These are phyloP conservation scores for Picea glauca DNA, from an alignment of 75 land plant species.

Conservation along the genomic window DNA sequence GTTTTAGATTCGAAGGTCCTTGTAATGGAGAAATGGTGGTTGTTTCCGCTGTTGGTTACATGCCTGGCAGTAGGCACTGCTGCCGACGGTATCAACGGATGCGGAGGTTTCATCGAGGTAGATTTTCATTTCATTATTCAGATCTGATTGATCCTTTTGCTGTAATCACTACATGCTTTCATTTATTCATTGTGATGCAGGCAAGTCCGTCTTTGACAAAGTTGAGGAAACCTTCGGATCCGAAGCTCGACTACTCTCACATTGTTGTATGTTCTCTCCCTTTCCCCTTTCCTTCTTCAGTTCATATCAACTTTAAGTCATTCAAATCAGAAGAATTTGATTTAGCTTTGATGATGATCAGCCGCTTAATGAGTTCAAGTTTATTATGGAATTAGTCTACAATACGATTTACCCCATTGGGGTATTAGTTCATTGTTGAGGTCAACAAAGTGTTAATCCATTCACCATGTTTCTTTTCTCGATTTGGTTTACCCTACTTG, in stretches of 20 bases:
- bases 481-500: too few species aligned
- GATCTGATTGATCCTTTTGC: neutral
- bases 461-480: too few species aligned
- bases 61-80: constrained; percentile 9
- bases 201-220: constrained; percentile 71
- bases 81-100: constrained; percentile 75
- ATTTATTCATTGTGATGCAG: constrained; percentile 24
- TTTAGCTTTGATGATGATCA: neutral
- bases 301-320: neutral
- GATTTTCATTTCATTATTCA: neutral
- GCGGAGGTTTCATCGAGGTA: constrained; percentile 95
- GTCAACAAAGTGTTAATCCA: too few species aligned
- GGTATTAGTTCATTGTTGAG: too few species aligned
- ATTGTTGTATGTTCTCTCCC: constrained; percentile 51
- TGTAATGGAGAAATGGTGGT: neutral
- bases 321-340: neutral
- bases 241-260: constrained; percentile 89
- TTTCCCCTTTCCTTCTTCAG: neutral
- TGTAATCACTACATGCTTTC: neutral
- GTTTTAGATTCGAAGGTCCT: constrained; percentile 7
- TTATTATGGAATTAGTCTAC: too few species aligned
- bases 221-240: constrained; percentile 67
- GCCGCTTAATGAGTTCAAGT: too few species aligned
- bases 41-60: neutral
- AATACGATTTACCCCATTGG: too few species aligned